A percentile compares a stretch with the other conserved stretches of the same genome.
Conservation (phyloP, 2,329 filamentous ascomycete genomes). For the Trichophyton mentagrophytes region DNA sequence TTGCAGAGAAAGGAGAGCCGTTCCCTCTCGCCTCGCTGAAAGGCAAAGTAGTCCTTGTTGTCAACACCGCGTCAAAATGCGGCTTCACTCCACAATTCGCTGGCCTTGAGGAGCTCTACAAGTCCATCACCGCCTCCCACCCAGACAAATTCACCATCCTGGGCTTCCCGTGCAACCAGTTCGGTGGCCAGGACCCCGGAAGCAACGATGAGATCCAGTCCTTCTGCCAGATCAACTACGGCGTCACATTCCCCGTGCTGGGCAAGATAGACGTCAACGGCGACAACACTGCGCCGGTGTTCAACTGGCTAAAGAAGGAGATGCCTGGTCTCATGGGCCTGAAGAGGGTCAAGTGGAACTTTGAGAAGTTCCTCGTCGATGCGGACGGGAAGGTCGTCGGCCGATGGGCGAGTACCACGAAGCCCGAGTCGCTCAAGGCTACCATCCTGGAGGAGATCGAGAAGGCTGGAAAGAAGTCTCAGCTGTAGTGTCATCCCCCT, state of each 20-base stretch:
- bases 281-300: constrained; percentile 64
- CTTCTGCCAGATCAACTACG: constrained; percentile 89
- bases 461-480: constrained; percentile 34
- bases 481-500: not conserved
- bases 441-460: constrained; percentile 62
- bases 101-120: constrained; percentile 82
- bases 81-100: constrained; percentile 95
- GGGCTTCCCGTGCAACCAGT: constrained; percentile 98
- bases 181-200: constrained; percentile 79
- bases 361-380: constrained; percentile 92
- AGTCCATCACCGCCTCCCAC: constrained; percentile 56
- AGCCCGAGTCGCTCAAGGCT: constrained; percentile 68
- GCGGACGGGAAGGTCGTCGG: constrained; percentile 73
- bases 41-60: constrained; percentile 86
- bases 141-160: constrained; percentile 71
- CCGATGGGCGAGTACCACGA: constrained; percentile 77
- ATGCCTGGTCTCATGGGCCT: constrained; percentile 76
- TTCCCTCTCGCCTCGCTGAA: constrained; percentile 59
- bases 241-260: constrained; percentile 81
- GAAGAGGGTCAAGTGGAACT: constrained; percentile 97
- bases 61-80: constrained; percentile 98
- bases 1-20: constrained; percentile 57
- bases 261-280: constrained; percentile 94
- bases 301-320: constrained; percentile 56
- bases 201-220: constrained; percentile 65